Conservation (phyloP, 768 basidiomycete species). For the Lentinula sp. region DNA sequence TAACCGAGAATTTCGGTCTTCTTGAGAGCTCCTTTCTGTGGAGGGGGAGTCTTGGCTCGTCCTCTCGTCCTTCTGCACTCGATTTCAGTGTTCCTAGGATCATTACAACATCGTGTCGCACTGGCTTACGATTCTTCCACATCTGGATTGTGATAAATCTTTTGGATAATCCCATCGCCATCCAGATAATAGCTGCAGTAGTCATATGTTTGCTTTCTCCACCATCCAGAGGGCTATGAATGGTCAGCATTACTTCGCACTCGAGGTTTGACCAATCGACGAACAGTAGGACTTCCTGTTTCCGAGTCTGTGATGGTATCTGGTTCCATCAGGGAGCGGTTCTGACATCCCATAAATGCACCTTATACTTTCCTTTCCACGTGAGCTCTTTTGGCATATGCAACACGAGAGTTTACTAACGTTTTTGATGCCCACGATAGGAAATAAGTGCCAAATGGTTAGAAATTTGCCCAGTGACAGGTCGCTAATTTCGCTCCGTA, state of each 20-base stretch:
- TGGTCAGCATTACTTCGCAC: background rate
- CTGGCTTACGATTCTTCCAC: background rate
- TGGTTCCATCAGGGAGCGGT: no score
- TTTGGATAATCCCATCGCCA: background rate
- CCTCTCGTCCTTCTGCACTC: background rate
- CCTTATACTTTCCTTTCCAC: no score
- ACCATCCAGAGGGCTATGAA: background rate
- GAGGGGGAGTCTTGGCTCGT: background rate
- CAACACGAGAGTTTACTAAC: no score
- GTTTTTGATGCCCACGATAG: no score
- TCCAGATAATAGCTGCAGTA: background rate
- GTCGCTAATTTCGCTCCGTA: no score
- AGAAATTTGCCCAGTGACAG: no score
- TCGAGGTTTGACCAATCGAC: background rate
- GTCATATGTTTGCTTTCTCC: background rate
- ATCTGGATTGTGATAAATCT: background rate
- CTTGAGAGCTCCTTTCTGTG: background rate
- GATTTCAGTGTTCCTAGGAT: background rate
- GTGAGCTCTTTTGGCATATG: no score
- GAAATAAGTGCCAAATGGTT: no score
- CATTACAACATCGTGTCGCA: background rate
- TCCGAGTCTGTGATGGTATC: background rate
- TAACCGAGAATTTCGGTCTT: background rate
- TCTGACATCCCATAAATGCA: no score
- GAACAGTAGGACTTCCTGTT: background rate